Evolutionary conservation across 1,284 basidiomycete genomes (phyloP).

Genomic region (Melampsora abietis-canadensis): DNA sequence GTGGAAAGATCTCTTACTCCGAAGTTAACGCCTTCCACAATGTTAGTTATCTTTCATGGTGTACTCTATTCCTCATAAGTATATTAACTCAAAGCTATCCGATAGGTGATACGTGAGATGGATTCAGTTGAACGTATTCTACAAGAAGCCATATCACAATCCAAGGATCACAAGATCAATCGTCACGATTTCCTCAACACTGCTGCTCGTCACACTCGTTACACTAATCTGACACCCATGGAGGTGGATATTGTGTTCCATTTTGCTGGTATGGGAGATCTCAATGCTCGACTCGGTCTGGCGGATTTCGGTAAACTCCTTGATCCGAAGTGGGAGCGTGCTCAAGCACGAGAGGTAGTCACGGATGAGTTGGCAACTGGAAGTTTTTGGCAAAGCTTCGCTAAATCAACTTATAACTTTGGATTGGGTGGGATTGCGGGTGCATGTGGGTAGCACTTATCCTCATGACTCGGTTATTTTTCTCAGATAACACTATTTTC

Average conservation of each 20-base stretch:
- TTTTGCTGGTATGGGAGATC: conserved; percentile 76
- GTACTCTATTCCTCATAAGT: conserved; percentile 7
- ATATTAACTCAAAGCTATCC: conserved; percentile 42
- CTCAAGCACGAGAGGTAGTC: conserved; percentile 1
- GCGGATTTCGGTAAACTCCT: conserved; percentile 84
- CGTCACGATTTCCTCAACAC: conserved; percentile 57
- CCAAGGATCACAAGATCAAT: conserved; percentile 81
- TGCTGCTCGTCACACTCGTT: conserved; percentile 64
- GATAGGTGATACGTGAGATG: conserved; percentile 66
- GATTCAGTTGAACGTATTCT: conserved; percentile 80
- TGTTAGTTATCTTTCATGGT: conserved; percentile 56
- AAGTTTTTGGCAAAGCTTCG: conserved; percentile 45
- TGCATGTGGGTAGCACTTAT: conserved; percentile 55
- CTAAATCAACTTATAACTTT: conserved; percentile 71
- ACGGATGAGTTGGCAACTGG: conserved; percentile 42
- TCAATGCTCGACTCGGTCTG: conserved; percentile 63
- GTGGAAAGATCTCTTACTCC: conserved; percentile 85
- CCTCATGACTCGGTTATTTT: background rate
- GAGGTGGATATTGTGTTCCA: conserved; percentile 93
- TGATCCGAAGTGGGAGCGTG: conserved; percentile 70
- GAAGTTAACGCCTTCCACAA: conserved; percentile 95
- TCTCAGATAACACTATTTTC: background rate
- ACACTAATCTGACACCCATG: conserved; percentile 90
- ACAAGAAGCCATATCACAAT: conserved; percentile 78
- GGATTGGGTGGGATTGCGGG: conserved; percentile 86